Evolutionary conservation across 2,329 filamentous ascomycete genomes (phyloP), one percentile per base, ranked within the genome.

Genomic region (Ophiostoma ulmi): DNA sequence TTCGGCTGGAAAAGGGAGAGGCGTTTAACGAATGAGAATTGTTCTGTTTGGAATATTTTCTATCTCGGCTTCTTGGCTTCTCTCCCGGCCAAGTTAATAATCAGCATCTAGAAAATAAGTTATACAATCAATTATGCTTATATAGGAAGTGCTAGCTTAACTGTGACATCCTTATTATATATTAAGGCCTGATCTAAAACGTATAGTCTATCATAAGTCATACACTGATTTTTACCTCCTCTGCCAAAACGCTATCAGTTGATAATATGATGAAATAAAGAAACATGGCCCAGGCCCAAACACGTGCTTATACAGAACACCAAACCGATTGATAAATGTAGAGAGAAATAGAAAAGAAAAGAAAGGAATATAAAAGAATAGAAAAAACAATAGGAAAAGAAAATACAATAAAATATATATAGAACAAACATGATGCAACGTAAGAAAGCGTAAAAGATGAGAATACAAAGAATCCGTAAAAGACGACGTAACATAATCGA

Each of bases 1-100:
- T 38, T 67, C 55, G 65, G 65, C 58, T 48, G 35, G 67, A 5
- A 63, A 41, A 39, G 52, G 64, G 48, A 63, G 66, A 64, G 69
- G 55, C 55, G 69, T 70, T 44, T 35, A 61, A 22, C 3, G 52
- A 58, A 58, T 26, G 52, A 4, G 14, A 35, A 26, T 17, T 63
- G 58, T 31, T 63, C 17, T 35, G 13, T 63, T 10, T 48, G 6
- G 11, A 55, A 55, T 55, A 55, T 26, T 6, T 22, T n/a, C 44
- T 52, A 3, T 31, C 31, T 31, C 31, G 31, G 31, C 31, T 35
- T 58, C 52, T 58, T 63, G 22, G 58, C 11, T 26, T 35, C 58
- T 63, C 58, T 63, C 58, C 58, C 58, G 13, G 58, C 14, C 26
- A 35, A 26, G 52, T 55, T 26, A 13, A 58, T 22, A 5, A 48